Evolutionary conservation across 2,329 filamentous ascomycete genomes (phyloP).

Genomic region (Pseudocercospora musae): DNA sequence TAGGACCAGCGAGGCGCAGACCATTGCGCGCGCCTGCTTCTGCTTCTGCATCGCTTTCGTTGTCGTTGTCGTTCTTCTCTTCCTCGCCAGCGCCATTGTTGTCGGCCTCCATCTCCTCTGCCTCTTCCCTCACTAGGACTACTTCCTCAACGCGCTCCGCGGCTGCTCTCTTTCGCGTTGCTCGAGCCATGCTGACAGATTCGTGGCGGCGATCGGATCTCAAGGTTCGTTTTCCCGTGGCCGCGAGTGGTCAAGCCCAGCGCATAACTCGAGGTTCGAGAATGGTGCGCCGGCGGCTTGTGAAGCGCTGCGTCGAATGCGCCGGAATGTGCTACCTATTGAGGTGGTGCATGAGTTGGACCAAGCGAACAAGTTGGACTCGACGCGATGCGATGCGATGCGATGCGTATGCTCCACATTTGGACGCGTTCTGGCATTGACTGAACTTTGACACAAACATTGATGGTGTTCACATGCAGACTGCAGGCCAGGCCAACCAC

Average conservation of each 20-base stretch:
- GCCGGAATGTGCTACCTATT: neutral
- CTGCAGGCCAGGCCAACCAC: neutral
- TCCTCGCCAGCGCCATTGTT: slow-evolving; percentile 10
- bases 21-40: slow-evolving; percentile 12
- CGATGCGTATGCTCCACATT: neutral
- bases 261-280: neutral
- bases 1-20: slow-evolving; percentile 77
- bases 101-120: slow-evolving; percentile 21
- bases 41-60: slow-evolving; percentile 12
- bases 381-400: no score
- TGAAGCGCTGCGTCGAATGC: neutral
- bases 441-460: neutral
- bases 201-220: neutral
- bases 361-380: neutral
- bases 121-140: neutral
- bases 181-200: slow-evolving; percentile 8
- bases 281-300: neutral
- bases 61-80: neutral
- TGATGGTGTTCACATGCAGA: neutral
- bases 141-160: slow-evolving; percentile 10
- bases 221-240: neutral
- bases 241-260: neutral
- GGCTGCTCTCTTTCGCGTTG: slow-evolving; percentile 8
- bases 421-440: neutral
- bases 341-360: neutral